These are phyloP conservation scores for Microsporum canis DNA, from an alignment of 2,329 filamentous ascomycete genomes.

Conservation along the genomic window DNA sequence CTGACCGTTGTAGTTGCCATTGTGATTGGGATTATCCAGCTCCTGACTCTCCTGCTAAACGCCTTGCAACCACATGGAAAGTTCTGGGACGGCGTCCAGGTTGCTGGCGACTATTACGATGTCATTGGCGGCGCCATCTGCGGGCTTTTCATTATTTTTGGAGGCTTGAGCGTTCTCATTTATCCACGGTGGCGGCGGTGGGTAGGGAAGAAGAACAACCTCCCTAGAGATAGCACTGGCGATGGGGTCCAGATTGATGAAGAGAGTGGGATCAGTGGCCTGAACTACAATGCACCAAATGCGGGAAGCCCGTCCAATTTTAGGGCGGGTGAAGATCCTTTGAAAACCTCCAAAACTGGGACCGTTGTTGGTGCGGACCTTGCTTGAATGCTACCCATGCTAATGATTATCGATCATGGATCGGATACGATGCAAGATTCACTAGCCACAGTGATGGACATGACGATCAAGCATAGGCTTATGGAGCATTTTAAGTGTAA, in stretches of 20 bases:
- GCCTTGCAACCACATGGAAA: slow-evolving; percentile 58
- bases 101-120: slow-evolving; percentile 69
- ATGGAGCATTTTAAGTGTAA: neutral
- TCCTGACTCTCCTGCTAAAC: slow-evolving; percentile 66
- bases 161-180: slow-evolving; percentile 57
- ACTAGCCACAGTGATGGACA: neutral
- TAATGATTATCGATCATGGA: neutral
- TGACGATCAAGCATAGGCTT: neutral
- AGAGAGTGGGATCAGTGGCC: neutral
- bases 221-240: neutral
- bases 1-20: slow-evolving; percentile 75
- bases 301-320: neutral
- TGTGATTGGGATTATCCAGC: slow-evolving; percentile 75
- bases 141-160: slow-evolving; percentile 68
- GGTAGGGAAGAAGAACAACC: slow-evolving; percentile 32
- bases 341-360: neutral
- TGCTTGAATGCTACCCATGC: neutral
- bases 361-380: neutral
- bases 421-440: neutral
- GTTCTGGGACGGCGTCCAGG: slow-evolving; percentile 86
- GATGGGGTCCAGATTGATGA: slow-evolving; percentile 14
- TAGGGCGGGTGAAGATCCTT: neutral
- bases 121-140: slow-evolving; percentile 80
- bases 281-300: neutral
- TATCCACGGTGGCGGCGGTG: slow-evolving; percentile 69